Conservation (phyloP, 805 yeast species). For the Saturnispora sanitii region DNA sequence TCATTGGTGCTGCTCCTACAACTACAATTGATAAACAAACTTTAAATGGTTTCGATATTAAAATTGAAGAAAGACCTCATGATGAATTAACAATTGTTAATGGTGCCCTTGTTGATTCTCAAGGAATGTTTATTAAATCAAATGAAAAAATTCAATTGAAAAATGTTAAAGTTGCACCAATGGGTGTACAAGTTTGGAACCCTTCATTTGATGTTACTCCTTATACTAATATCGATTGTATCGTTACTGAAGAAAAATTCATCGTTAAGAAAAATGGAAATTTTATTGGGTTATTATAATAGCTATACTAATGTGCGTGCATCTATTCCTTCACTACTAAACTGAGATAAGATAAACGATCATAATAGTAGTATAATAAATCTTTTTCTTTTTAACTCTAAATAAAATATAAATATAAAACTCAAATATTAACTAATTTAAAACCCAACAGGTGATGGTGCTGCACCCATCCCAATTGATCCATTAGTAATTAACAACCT, state of each 20-base stretch:
- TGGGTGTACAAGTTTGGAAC: conserved; percentile 82
- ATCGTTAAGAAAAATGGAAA: conserved; percentile 41
- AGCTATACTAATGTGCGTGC: too few relatives aligned
- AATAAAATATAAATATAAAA: conserved; percentile 45
- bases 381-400: neutral
- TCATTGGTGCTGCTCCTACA: conserved; percentile 91
- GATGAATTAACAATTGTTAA: conserved; percentile 66
- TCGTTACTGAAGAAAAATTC: conserved; percentile 73
- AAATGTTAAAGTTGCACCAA: conserved; percentile 75
- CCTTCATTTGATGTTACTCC: conserved; percentile 96
- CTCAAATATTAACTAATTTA: conserved; percentile 66
- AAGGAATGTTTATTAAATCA: conserved; percentile 23
- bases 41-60: conserved; percentile 59
- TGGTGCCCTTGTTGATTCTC: conserved; percentile 47
- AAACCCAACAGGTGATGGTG: conserved; percentile 42
- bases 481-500: conserved; percentile 82
- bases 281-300: too few relatives aligned
- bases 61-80: conserved; percentile 81
- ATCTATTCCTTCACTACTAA: too few relatives aligned
- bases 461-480: conserved; percentile 20
- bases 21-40: conserved; percentile 77
- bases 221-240: conserved; percentile 68
- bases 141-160: conserved; percentile 23
- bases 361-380: conserved; percentile 1
- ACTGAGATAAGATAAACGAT: conserved; percentile 1